Evolutionary conservation across 179 eudicot genomes (phyloP).

Genomic region (Silene coronaria): DNA sequence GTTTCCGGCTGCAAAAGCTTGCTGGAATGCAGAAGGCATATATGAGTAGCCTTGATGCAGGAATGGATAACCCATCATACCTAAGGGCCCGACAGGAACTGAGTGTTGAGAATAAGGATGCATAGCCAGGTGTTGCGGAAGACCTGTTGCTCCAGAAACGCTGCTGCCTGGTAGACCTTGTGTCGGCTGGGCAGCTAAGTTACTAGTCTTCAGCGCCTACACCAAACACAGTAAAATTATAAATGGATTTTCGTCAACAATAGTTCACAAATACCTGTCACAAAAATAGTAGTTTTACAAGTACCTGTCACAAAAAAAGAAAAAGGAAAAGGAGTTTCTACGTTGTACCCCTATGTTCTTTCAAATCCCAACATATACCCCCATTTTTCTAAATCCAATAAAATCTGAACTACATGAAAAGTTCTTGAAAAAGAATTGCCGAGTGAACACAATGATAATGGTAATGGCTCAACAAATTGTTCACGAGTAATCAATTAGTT

Average conservation of each 20-base stretch:
- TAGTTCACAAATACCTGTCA: too few relatives aligned
- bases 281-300: too few relatives aligned
- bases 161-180: constrained; percentile 50
- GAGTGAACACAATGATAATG: too few relatives aligned
- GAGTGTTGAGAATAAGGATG: constrained; percentile 71
- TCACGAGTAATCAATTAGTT: too few relatives aligned
- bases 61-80: constrained; percentile 72
- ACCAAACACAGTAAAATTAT: neutral
- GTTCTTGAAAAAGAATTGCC: too few relatives aligned
- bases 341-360: too few relatives aligned
- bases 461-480: too few relatives aligned
- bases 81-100: constrained; percentile 71
- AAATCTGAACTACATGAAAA: too few relatives aligned
- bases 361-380: too few relatives aligned
- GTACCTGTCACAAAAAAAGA: too few relatives aligned
- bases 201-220: constrained; percentile 65
- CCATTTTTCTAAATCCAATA: too few relatives aligned
- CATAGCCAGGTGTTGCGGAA: constrained; percentile 70
- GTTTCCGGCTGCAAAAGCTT: constrained; percentile 71
- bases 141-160: constrained; percentile 60
- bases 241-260: neutral
- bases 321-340: too few relatives aligned
- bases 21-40: constrained; percentile 83
- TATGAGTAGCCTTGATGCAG: constrained; percentile 77
- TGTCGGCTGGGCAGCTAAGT: constrained; percentile 51